These are phyloP conservation scores for Plectosphaerella cucumerina DNA, from an alignment of 2,329 filamentous ascomycete genomes.

Conservation along the genomic window DNA sequence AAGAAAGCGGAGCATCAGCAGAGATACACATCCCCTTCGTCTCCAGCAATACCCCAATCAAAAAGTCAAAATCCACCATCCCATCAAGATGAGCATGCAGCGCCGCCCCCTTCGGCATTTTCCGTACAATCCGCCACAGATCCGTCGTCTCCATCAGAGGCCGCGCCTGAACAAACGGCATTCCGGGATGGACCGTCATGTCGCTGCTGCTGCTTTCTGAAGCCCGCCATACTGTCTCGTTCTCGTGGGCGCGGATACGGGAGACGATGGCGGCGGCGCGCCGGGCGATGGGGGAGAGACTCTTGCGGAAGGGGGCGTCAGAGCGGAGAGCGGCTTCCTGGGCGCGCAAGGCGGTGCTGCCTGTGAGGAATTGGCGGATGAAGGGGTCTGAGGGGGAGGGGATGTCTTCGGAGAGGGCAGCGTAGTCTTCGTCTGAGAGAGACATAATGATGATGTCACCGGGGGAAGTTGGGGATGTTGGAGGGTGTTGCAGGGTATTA, in stretches of 20 bases:
- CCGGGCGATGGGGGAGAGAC: slow-evolving; percentile 67
- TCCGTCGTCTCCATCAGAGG: slow-evolving; percentile 71
- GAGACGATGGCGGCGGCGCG: slow-evolving; percentile 71
- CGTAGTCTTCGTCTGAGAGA: slow-evolving; percentile 55
- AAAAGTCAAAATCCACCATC: slow-evolving; percentile 74
- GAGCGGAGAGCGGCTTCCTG: slow-evolving; percentile 81
- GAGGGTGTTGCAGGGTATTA: too few relatives aligned
- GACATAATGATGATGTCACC: slow-evolving; percentile 21
- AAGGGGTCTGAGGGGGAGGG: slow-evolving; percentile 65
- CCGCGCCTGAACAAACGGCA: slow-evolving; percentile 80
- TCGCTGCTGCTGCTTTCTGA: slow-evolving; percentile 52
- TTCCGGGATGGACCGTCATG: slow-evolving; percentile 67
- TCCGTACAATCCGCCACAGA: slow-evolving; percentile 72
- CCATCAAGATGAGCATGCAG: slow-evolving; percentile 79
- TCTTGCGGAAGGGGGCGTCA: slow-evolving; percentile 61
- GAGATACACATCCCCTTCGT: slow-evolving; percentile 68
- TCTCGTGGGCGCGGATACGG: slow-evolving; percentile 69
- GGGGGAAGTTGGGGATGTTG: background rate
- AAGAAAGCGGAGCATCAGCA: slow-evolving; percentile 45
- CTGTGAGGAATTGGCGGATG: slow-evolving; percentile 75
- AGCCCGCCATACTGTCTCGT: slow-evolving; percentile 65
- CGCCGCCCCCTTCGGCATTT: slow-evolving; percentile 77
- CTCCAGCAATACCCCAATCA: slow-evolving; percentile 62
- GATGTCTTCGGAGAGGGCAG: slow-evolving; percentile 50
- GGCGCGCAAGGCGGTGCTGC: slow-evolving; percentile 69